Percentiles rank a stretch among this genome's conserved stretches.
Conservation (phyloP, 1,139 yeast genomes). For the Yamadazyma kanchanaburiensis region DNA sequence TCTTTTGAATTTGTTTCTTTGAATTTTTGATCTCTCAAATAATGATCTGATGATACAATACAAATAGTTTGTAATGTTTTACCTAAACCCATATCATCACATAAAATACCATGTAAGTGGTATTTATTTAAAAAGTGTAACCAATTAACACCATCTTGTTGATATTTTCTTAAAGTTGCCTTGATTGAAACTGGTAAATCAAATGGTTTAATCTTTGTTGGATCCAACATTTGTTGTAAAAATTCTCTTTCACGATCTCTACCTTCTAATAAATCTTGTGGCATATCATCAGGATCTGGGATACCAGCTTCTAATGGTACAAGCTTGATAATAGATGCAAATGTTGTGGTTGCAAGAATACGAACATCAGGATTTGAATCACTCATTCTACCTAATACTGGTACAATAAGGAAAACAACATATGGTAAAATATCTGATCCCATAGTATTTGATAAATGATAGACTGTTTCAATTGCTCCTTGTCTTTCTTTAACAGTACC, state of each 20-base stretch:
- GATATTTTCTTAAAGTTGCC: constrained; percentile 91
- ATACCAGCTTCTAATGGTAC: constrained; percentile 98
- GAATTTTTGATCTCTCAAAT: constrained; percentile 71
- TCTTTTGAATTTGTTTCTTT: constrained; percentile 62
- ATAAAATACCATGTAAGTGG: constrained; percentile 91
- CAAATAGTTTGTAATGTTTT: constrained; percentile 96
- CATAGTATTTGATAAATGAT: constrained; percentile 82
- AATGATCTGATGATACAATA: constrained; percentile 94
- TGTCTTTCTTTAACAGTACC: constrained; percentile 77
- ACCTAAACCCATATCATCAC: constrained; percentile 99
- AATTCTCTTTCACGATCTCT: constrained; percentile 94
- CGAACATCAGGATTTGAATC: constrained; percentile 91
- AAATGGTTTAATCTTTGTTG: constrained; percentile 85
- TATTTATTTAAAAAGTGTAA: constrained; percentile 91
- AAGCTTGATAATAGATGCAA: constrained; percentile 91
- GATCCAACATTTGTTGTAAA: constrained; percentile 97
- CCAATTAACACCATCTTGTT: constrained; percentile 99
- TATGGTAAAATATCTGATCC: constrained; percentile 89
- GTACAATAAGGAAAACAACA: constrained; percentile 92
- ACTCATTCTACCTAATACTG: constrained; percentile 97
- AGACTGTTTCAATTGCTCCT: constrained; percentile 90
- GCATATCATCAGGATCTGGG: constrained; percentile 93
- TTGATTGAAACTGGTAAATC: constrained; percentile 87
- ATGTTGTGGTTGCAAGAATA: constrained; percentile 87
- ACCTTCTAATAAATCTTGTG: constrained; percentile 76